Evolutionary conservation across 2,329 filamentous ascomycete species (phyloP).

Genomic region (Ceratocystis lukuohia): DNA sequence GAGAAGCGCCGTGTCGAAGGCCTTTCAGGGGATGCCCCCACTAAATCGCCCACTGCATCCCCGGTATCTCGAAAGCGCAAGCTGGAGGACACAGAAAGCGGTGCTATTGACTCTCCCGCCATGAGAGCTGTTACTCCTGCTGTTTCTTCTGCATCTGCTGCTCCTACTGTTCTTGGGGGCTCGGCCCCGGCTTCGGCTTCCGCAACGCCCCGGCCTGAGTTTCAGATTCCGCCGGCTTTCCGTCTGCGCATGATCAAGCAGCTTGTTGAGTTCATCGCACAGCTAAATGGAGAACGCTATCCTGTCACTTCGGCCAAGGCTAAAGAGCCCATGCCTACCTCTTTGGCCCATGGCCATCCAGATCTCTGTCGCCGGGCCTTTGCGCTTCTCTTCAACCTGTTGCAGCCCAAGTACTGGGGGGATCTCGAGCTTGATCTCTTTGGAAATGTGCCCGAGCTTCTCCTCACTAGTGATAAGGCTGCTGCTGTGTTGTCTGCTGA

Average conservation of each 20-base stretch:
- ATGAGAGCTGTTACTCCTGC: neutral
- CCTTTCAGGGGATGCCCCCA: constrained; percentile 24
- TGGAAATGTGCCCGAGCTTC: constrained; percentile 67
- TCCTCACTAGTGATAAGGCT: constrained; percentile 71
- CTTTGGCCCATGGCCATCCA: constrained; percentile 27
- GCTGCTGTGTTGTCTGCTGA: constrained; percentile 44
- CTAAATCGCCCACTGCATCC: constrained; percentile 33
- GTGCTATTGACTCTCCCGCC: constrained; percentile 8
- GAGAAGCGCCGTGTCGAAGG: constrained; percentile 69
- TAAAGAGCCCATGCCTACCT: constrained; percentile 37
- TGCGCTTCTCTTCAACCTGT: constrained; percentile 64
- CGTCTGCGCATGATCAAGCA: constrained; percentile 84
- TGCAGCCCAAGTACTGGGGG: constrained; percentile 80
- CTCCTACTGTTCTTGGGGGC: neutral
- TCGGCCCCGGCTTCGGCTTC: neutral
- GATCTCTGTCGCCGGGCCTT: constrained; percentile 56
- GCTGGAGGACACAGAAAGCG: constrained; percentile 44
- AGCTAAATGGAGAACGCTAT: constrained; percentile 66
- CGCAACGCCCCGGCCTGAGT: constrained; percentile 39
- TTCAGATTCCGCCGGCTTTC: constrained; percentile 51
- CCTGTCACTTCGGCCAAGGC: constrained; percentile 58
- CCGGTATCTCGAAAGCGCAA: constrained; percentile 64
- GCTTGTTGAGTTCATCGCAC: constrained; percentile 86
- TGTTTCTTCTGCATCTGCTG: neutral
- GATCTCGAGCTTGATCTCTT: constrained; percentile 87